Conservation (phyloP, 78 protist species). For the Polysphondylium violaceum region DNA sequence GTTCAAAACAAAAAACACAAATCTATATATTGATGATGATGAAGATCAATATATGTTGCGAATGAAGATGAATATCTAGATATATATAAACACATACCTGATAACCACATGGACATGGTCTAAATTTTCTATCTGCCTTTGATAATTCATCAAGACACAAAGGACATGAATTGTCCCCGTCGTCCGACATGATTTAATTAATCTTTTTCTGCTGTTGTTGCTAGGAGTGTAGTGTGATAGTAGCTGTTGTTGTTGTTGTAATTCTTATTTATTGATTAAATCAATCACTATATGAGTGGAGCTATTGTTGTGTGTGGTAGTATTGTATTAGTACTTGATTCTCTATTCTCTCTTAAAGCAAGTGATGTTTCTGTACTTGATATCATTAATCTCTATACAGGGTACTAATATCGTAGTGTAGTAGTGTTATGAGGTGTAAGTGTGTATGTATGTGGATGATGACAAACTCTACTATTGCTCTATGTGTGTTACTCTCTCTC, state of each 20-base stretch:
- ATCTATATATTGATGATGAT: conserved; percentile 62
- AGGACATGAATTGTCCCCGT: conserved; percentile 86
- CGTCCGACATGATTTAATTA: conserved; percentile 58
- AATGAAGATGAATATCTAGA: neutral
- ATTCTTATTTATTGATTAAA: neutral
- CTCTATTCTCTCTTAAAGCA: neutral
- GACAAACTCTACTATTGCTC: too few species aligned
- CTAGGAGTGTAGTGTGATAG: neutral
- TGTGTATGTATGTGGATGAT: too few species aligned
- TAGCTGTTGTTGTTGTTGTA: neutral
- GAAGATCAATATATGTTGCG: neutral
- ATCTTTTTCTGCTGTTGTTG: neutral
- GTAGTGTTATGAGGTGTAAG: too few species aligned
- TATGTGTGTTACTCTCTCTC: too few species aligned
- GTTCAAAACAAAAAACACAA: conserved; percentile 94
- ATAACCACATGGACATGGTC: conserved; percentile 92
- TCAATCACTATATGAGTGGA: neutral
- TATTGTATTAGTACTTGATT: neutral
- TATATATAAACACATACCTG: conserved; percentile 76
- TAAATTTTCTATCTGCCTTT: conserved; percentile 79
- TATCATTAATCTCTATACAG: too few species aligned
- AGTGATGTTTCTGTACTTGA: too few species aligned
- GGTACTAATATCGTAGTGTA: too few species aligned
- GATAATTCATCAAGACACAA: conserved; percentile 88
- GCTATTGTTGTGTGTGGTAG: neutral